Evolutionary conservation across 176 grass and related monocot species (phyloP).

Genomic region (Metroxylon sagu): DNA sequence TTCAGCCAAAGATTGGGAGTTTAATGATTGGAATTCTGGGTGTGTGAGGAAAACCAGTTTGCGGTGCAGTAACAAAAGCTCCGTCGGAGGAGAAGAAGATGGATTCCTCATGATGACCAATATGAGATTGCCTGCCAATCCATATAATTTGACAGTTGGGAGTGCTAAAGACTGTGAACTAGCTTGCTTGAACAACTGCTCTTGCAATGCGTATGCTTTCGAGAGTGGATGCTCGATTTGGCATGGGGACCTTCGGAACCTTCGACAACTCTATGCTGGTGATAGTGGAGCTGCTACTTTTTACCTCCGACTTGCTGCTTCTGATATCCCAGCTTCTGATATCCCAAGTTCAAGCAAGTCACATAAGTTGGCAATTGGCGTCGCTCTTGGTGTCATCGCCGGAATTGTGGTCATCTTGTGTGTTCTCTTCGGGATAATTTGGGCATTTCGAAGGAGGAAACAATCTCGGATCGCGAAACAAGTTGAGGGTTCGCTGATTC

Average conservation of each 20-base stretch:
- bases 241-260: constrained; percentile 10
- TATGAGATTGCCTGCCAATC: constrained; percentile 26
- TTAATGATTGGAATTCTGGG: constrained; percentile 17
- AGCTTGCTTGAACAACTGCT: constrained; percentile 38
- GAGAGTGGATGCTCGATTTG: constrained; percentile 18
- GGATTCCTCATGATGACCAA: constrained; percentile 29
- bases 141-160: not conserved
- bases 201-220: constrained; percentile 28
- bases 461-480: not conserved
- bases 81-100: constrained; percentile 2
- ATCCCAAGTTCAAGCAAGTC: not conserved
- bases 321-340: constrained; percentile 19
- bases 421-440: not conserved
- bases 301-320: constrained; percentile 20
- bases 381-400: not conserved
- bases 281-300: constrained; percentile 17
- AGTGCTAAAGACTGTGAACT: constrained; percentile 15
- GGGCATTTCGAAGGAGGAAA: not conserved
- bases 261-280: constrained; percentile 3
- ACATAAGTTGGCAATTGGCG: not conserved
- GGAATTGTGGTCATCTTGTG: not conserved
- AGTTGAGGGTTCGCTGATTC: not conserved
- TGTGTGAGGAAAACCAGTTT: constrained; percentile 27
- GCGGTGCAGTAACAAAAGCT: constrained; percentile 1
- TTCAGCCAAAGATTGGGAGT: constrained; percentile 12